These are phyloP conservation scores for Aspergillus fijiensis DNA, from an alignment of 2,329 filamentous ascomycete genomes.

Conservation along the genomic window DNA sequence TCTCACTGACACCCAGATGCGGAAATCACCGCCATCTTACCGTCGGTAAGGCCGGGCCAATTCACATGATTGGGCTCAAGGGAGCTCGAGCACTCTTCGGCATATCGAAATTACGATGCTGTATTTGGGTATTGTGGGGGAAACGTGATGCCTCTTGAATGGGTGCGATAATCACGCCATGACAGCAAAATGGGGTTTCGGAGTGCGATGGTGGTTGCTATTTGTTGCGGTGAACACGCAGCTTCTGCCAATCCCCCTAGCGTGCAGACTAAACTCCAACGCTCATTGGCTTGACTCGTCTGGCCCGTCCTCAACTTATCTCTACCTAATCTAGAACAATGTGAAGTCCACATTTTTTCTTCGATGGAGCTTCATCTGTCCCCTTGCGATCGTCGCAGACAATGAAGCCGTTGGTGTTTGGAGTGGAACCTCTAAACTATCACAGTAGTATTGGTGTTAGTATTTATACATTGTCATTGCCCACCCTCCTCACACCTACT, in stretches of 20 bases:
- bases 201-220: too few relatives aligned
- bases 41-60: too few relatives aligned
- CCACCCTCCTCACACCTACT: background rate
- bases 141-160: too few relatives aligned
- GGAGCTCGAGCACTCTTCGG: too few relatives aligned
- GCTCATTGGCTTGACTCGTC: background rate
- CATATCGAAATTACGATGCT: too few relatives aligned
- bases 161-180: too few relatives aligned
- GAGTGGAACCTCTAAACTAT: background rate
- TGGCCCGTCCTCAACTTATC: background rate
- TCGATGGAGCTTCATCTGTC: background rate
- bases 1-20: background rate
- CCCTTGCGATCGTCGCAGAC: background rate
- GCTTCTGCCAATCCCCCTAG: background rate
- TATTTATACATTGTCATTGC: background rate
- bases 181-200: too few relatives aligned
- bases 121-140: too few relatives aligned
- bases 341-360: background rate
- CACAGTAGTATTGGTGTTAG: background rate
- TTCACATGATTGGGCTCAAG: too few relatives aligned
- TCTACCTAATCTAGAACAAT: background rate
- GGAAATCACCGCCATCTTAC: background rate
- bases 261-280: background rate
- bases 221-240: background rate
- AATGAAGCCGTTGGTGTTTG: too few relatives aligned